Evolutionary conservation across 306 rosid species (phyloP).

Genomic region (Fragaria ananassa): DNA sequence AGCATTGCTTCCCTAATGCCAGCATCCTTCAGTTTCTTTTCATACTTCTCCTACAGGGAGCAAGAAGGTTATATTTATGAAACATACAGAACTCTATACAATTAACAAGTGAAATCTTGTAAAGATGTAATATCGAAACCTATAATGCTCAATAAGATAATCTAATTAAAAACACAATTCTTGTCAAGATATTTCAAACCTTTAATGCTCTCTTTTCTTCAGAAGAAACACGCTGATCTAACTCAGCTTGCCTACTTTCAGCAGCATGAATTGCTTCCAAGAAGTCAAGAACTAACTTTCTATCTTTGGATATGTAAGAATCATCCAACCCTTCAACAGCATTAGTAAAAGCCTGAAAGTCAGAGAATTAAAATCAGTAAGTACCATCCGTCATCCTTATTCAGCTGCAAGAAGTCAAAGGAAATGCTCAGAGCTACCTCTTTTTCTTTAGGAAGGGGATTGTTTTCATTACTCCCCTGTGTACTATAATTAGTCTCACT

Average conservation of each 20-base stretch:
- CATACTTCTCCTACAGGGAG: slow-evolving; percentile 62
- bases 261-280: slow-evolving; percentile 89
- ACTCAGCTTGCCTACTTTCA: slow-evolving; percentile 77
- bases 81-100: slow-evolving; percentile 21
- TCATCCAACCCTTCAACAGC: slow-evolving; percentile 52
- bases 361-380: slow-evolving; percentile 22
- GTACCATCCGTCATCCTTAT: slow-evolving; percentile 9
- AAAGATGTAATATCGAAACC: slow-evolving; percentile 40
- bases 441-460: slow-evolving; percentile 39
- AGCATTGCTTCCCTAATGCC: slow-evolving; percentile 81
- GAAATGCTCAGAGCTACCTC: slow-evolving; percentile 47
- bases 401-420: slow-evolving; percentile 2
- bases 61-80: slow-evolving; percentile 17
- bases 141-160: slow-evolving; percentile 2
- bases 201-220: slow-evolving; percentile 74
- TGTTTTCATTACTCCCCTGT: slow-evolving; percentile 31
- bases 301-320: slow-evolving; percentile 72
- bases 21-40: slow-evolving; percentile 84
- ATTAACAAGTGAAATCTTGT: slow-evolving; percentile 9
- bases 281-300: slow-evolving; percentile 76
- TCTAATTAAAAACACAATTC: slow-evolving; percentile 10
- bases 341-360: slow-evolving; percentile 46
- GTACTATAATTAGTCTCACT: slow-evolving; percentile 23
- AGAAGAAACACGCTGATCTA: slow-evolving; percentile 59
- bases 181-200: slow-evolving; percentile 41